A percentile compares a stretch with the other conserved stretches of the same genome.
phyloP scores from a whole-genome alignment of 768 basidiomycete species.

The Rhizopogon vulgaris region DNA sequence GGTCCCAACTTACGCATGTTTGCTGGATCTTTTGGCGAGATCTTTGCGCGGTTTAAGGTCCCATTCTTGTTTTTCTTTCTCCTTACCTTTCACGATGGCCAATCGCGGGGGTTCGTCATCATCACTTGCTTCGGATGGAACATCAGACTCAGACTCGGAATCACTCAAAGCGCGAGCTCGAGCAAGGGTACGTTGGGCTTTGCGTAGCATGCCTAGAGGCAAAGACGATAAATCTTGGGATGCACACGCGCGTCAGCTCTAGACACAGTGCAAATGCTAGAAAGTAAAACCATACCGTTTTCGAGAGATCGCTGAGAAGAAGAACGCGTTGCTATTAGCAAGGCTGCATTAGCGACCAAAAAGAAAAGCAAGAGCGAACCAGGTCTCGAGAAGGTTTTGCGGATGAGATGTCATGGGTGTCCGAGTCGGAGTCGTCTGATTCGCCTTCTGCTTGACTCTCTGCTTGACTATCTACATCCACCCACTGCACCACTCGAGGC shows the following conservation, averaged over 20 bases:
- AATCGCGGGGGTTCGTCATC: slow-evolving; percentile 4
- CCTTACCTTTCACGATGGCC: slow-evolving; percentile 17
- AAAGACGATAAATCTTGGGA: slow-evolving; percentile 49
- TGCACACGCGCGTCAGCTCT: not conserved
- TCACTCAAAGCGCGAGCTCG: slow-evolving; percentile 34
- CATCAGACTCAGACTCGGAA: slow-evolving; percentile 30
- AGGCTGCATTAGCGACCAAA: too few species aligned
- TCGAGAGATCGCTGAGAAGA: slow-evolving; percentile 19
- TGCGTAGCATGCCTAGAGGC: slow-evolving; percentile 59
- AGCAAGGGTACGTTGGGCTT: slow-evolving; percentile 53
- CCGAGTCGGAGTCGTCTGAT: slow-evolving; percentile 8
- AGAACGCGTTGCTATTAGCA: not conserved
- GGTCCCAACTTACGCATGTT: slow-evolving; percentile 69
- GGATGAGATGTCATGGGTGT: slow-evolving; percentile 2
- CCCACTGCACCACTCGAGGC: slow-evolving; percentile 58
- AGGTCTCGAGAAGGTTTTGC: slow-evolving; percentile 10
- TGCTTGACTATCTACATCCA: slow-evolving; percentile 24
- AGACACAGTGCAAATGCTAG: not conserved
- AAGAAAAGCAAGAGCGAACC: slow-evolving; percentile 4
- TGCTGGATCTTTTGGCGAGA: slow-evolving; percentile 59
- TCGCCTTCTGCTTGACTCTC: slow-evolving; percentile 6
- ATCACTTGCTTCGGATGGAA: slow-evolving; percentile 14
- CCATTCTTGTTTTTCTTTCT: slow-evolving; percentile 34
- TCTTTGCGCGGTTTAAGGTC: slow-evolving; percentile 38
- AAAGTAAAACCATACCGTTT: slow-evolving; percentile 13